These are phyloP conservation scores for Starmerella vitae DNA, from an alignment of 805 yeast genomes.

Conservation along the genomic window DNA sequence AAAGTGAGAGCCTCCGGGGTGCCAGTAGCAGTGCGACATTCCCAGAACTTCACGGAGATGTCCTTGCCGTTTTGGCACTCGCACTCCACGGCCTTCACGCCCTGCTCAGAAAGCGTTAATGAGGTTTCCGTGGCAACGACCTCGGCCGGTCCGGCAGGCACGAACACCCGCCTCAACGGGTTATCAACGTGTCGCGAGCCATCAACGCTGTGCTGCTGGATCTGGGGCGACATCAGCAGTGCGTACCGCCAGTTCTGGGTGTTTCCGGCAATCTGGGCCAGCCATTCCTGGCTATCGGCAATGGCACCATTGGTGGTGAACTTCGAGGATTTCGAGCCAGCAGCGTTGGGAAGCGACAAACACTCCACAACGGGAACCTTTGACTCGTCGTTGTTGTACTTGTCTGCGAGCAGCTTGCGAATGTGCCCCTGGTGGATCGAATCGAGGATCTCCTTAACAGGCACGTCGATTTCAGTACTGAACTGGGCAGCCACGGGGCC, in stretches of 20 bases:
- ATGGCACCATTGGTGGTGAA: constrained; percentile 24
- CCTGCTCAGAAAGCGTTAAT: constrained; percentile 57
- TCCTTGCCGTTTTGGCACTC: constrained; percentile 36
- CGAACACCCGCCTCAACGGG: constrained; percentile 66
- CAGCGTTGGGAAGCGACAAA: constrained; percentile 48
- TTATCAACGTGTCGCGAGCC: constrained; percentile 66
- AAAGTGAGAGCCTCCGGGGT: constrained; percentile 63
- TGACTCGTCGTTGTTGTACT: constrained; percentile 55
- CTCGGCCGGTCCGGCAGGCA: constrained; percentile 54
- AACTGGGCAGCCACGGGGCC: constrained; percentile 97
- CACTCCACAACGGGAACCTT: constrained; percentile 79
- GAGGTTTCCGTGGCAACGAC: constrained; percentile 44
- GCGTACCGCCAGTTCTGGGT: constrained; percentile 83
- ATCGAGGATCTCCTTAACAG: constrained; percentile 82
- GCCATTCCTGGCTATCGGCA: constrained; percentile 46
- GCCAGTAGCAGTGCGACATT: constrained; percentile 72
- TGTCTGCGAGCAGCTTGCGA: constrained; percentile 43
- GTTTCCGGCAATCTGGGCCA: constrained; percentile 65
- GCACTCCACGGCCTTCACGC: constrained; percentile 56
- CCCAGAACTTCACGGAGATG: constrained; percentile 65
- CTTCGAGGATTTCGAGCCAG: constrained; percentile 14
- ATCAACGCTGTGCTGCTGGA: constrained; percentile 43
- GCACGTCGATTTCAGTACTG: constrained; percentile 78
- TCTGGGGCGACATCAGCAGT: constrained; percentile 58
- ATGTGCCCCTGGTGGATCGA: constrained; percentile 84